Evolutionary conservation across 805 yeast genomes (phyloP).

Genomic region (Candida odintsovae): DNA sequence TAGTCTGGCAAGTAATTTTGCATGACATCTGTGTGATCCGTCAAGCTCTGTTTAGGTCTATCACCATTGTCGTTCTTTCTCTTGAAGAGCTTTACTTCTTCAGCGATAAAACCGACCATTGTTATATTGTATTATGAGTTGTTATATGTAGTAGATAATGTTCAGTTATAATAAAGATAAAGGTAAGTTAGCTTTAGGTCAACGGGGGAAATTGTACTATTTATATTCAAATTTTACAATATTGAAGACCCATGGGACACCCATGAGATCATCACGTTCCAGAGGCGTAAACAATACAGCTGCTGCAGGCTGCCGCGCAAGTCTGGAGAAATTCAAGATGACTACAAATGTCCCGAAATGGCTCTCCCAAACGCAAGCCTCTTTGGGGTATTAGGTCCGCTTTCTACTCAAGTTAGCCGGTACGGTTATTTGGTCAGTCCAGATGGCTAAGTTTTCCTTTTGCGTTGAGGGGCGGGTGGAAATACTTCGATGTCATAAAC

Average conservation of each 20-base stretch:
- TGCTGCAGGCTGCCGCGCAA: background rate
- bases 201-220: background rate
- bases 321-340: background rate
- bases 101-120: conserved; percentile 6
- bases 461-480: too few relatives aligned
- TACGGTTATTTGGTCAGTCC: too few relatives aligned
- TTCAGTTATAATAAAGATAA: too few relatives aligned
- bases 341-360: background rate
- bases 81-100: conserved; percentile 2
- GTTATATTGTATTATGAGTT: too few relatives aligned
- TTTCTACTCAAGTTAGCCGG: background rate
- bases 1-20: background rate
- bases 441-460: too few relatives aligned
- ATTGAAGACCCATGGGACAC: too few relatives aligned
- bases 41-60: background rate
- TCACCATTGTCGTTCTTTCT: background rate
- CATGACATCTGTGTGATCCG: background rate
- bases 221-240: background rate
- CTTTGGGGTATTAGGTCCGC: background rate
- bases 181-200: background rate
- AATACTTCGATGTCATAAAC: too few relatives aligned
- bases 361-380: background rate
- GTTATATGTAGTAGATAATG: background rate
- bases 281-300: background rate
- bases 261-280: too few relatives aligned